phyloP scores from a whole-genome alignment of 331 rosid genomes.

The Malus hybrid region DNA sequence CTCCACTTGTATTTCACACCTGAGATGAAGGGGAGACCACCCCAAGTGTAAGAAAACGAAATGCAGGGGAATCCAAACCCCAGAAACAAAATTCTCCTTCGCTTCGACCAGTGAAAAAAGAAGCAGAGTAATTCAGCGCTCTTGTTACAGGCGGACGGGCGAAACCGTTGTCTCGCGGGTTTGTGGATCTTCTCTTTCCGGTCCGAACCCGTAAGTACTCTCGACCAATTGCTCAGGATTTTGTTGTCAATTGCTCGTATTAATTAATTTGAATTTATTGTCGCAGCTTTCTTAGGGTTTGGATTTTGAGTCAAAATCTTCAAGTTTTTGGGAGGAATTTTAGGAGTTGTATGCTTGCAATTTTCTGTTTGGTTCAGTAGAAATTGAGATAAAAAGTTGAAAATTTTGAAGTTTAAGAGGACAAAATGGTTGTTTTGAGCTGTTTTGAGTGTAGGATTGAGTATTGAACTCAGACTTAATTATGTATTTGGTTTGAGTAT shows the following conservation, averaged over 20 bases:
- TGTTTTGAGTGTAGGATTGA: background rate
- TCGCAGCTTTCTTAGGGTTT: background rate
- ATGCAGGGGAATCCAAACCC: background rate
- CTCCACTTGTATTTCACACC: no score
- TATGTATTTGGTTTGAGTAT: no score
- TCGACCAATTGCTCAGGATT: background rate
- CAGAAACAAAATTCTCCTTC: background rate
- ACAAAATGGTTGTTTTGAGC: background rate
- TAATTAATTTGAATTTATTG: background rate
- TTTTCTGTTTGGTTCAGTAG: background rate
- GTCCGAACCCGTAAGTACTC: background rate
- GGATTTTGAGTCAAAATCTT: background rate
- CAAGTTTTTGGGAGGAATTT: background rate
- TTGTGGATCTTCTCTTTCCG: background rate
- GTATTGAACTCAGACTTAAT: no score
- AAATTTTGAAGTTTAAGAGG: background rate
- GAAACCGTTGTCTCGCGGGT: background rate
- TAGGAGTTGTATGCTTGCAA: background rate
- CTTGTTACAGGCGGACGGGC: slow-evolving; percentile 2
- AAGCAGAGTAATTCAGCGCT: background rate
- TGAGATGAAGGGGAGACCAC: no score
- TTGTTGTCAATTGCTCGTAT: background rate
- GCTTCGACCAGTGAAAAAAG: background rate
- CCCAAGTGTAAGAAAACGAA: background rate
- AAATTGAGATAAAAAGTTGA: background rate